A percentile compares a stretch with the other conserved stretches of the same genome.
Evolutionary conservation across 805 yeast species (phyloP).

Genomic region (Yamadazyma paraphyllophila): DNA sequence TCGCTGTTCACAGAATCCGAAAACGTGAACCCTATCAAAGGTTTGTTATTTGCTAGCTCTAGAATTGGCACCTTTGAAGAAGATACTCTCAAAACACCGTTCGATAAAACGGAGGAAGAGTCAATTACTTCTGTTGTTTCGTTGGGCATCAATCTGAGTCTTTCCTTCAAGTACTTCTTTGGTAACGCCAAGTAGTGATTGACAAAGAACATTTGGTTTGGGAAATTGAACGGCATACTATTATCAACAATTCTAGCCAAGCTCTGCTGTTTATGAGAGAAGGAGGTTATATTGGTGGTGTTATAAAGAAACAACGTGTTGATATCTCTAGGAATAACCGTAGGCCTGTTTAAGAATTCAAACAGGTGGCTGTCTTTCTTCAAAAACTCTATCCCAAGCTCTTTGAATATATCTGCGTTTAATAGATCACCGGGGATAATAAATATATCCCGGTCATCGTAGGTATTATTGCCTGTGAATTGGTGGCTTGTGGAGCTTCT

Average conservation of each 20-base stretch:
- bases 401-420: conserved; percentile 17
- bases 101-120: conserved; percentile 13
- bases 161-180: conserved; percentile 13
- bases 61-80: conserved; percentile 23
- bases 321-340: conserved; percentile 32
- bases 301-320: conserved; percentile 40
- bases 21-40: conserved; percentile 36
- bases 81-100: conserved; percentile 12
- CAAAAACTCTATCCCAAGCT: conserved; percentile 21
- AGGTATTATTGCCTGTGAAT: background rate
- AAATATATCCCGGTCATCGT: conserved; percentile 10
- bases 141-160: conserved; percentile 1
- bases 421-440: conserved; percentile 27
- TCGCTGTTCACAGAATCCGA: conserved; percentile 11
- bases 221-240: conserved; percentile 40
- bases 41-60: conserved; percentile 24
- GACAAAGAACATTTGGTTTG: conserved; percentile 29
- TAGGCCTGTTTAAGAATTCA: conserved; percentile 10
- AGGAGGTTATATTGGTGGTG: conserved; percentile 15
- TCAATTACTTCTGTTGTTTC: background rate
- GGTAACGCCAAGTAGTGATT: conserved; percentile 43
- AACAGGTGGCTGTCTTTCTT: conserved; percentile 7
- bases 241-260: conserved; percentile 22
- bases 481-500: background rate
- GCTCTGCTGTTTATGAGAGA: conserved; percentile 6